A percentile compares a stretch with the other conserved stretches of the same genome.
phyloP scores from a whole-genome alignment of 1,284 basidiomycete genomes.

The Wallemia ichthyophaga region DNA sequence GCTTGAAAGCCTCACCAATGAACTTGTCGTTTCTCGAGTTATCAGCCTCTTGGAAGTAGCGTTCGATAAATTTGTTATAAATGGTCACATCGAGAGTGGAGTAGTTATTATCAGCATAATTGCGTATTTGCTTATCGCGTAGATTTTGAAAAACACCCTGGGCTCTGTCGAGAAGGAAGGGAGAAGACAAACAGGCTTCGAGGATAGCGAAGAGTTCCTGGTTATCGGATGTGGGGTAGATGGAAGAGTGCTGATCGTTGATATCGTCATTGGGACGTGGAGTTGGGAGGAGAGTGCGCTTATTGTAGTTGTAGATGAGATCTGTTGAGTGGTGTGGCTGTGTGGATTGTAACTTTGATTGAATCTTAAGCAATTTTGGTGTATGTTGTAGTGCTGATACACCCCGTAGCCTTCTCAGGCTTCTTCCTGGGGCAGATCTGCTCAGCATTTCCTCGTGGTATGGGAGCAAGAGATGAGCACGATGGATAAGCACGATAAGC shows the following conservation, averaged over 20 bases:
- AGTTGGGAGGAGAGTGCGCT: conserved; percentile 22
- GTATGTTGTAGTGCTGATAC: too few relatives aligned
- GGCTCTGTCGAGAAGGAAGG: conserved; percentile 38
- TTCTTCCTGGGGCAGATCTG: not conserved
- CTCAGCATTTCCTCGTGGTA: not conserved
- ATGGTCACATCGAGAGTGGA: conserved; percentile 18
- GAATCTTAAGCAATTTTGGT: too few relatives aligned
- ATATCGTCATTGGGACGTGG: conserved; percentile 24
- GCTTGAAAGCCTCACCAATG: conserved; percentile 29
- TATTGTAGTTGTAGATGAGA: not conserved
- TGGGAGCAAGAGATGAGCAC: too few relatives aligned
- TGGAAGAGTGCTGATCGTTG: conserved; percentile 20
- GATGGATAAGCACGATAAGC: too few relatives aligned
- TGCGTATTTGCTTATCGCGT: conserved; percentile 15
- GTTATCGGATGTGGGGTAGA: conserved; percentile 31
- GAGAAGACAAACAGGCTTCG: conserved; percentile 40
- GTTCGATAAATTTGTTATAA: conserved; percentile 28
- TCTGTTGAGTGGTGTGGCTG: not conserved
- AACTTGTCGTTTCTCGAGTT: conserved; percentile 20
- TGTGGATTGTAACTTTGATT: not conserved
- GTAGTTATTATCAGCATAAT: conserved; percentile 4
- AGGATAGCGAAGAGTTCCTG: conserved; percentile 41
- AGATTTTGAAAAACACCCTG: conserved; percentile 32
- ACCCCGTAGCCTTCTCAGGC: not conserved
- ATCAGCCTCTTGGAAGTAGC: conserved; percentile 29